Evolutionary conservation across 768 basidiomycete species (phyloP).

Genomic region (Phallus indusiatus): DNA sequence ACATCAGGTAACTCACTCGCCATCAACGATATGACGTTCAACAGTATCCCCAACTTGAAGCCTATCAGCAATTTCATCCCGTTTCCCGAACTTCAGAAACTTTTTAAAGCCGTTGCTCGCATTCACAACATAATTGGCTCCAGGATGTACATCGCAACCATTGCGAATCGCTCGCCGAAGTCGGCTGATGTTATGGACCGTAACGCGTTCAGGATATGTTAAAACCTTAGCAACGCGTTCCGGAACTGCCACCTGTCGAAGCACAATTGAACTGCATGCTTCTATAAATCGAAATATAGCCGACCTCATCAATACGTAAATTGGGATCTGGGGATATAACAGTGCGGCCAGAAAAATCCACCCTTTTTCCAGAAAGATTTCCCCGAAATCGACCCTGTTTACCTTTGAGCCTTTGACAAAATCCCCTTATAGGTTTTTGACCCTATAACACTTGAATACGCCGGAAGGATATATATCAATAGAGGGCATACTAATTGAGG

Average conservation of each 20-base stretch:
- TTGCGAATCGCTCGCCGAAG: slow-evolving; percentile 75
- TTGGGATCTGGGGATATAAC: slow-evolving; percentile 99
- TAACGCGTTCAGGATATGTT: slow-evolving; percentile 95
- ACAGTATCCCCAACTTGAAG: slow-evolving; percentile 85
- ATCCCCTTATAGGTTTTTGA: slow-evolving; percentile 92
- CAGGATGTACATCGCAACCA: slow-evolving; percentile 85
- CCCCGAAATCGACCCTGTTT: slow-evolving; percentile 99
- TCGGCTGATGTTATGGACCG: slow-evolving; percentile 74
- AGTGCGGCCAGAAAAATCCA: slow-evolving; percentile 96
- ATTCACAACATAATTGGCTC: slow-evolving; percentile 86
- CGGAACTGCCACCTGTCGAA: slow-evolving; percentile 67
- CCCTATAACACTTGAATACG: slow-evolving; percentile 27
- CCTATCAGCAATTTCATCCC: slow-evolving; percentile 69
- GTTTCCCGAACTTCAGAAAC: slow-evolving; percentile 80
- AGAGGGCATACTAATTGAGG: slow-evolving; percentile 43
- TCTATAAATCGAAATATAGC: background rate
- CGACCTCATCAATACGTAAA: slow-evolving; percentile 86
- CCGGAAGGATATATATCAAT: background rate
- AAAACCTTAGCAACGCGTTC: slow-evolving; percentile 90
- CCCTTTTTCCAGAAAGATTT: slow-evolving; percentile 96
- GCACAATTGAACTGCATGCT: background rate
- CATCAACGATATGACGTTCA: slow-evolving; percentile 89
- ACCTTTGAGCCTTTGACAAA: slow-evolving; percentile 95
- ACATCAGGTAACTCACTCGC: slow-evolving; percentile 45
- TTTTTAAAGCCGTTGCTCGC: slow-evolving; percentile 78